These are phyloP conservation scores for Chloris gayana DNA, from an alignment of 176 grass and related monocot genomes.

Conservation along the genomic window DNA sequence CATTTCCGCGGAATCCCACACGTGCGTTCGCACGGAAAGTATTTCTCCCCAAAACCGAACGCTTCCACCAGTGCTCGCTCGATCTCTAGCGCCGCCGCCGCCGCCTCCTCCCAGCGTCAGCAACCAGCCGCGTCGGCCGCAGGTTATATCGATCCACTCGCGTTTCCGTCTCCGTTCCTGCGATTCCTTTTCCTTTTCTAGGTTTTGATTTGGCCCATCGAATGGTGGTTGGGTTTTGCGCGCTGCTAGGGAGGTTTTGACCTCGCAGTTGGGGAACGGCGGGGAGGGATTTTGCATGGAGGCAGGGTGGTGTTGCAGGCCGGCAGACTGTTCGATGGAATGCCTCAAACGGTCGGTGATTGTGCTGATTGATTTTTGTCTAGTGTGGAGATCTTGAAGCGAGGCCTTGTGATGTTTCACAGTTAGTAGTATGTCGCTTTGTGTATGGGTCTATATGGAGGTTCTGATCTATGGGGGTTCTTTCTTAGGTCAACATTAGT, in stretches of 20 bases:
- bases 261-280: neutral
- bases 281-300: neutral
- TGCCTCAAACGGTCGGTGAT: neutral
- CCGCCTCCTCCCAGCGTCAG: neutral
- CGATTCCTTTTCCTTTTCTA: neutral
- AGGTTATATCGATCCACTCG: neutral
- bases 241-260: neutral
- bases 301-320: neutral
- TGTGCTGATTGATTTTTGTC: too few species aligned
- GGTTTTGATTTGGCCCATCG: neutral
- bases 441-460: too few species aligned
- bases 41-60: neutral
- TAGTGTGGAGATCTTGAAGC: too few species aligned
- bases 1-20: constrained; percentile 14
- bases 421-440: neutral
- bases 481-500: too few species aligned
- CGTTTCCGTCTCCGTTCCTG: neutral
- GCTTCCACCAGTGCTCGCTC: neutral
- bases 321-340: constrained; percentile 31
- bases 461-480: too few species aligned
- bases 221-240: neutral
- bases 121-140: neutral
- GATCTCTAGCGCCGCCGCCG: neutral
- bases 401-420: too few species aligned
- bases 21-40: neutral